Base-by-base conservation (phyloP, 495 filamentous ascomycete genomes). In the Bacidia gigantensis region DNA sequence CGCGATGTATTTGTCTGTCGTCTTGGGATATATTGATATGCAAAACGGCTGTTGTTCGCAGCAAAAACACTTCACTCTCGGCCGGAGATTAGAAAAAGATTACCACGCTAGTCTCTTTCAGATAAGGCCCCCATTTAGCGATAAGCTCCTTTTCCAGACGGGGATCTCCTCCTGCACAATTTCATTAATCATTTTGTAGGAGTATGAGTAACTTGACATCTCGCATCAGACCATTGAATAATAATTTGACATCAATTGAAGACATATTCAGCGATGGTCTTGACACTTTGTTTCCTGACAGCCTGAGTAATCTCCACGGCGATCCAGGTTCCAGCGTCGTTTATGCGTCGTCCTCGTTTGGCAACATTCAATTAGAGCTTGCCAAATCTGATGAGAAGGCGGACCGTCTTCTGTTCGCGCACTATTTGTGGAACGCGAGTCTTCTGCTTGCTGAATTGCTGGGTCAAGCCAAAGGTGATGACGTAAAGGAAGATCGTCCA, bases 401-500 rank as follows among this genome's bases (percentile, higher is more conserved):
- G 38, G 76, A 76, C 14, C 64, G 82, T 50, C 69, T 65, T 39
- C 73, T 92, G 35, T 94, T 89, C 63, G 81, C 81, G 29, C 89
- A 94, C 64, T 84, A 85, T 63, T 66, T 95, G 3, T 95, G 89
- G 89, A 93, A 90, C 62, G 72, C 86, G n/a, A 80, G 74, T 0
- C 67, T 90, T 56, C 69, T 82, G 50, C 70, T 89, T 44, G 84
- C 83, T 1, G 84, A 86, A 62, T 68, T 81, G 11, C 68, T 92
- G 10, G 80, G 84, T 59, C 67, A 56, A 23, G 64, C 63, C 11
- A 62, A 58, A 52, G 56, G 52, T 35, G 42, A 42, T 7, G 58
- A 39, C 2, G 55, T 47, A 41, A 50, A 18, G 35, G 49, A 39
- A 55, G 60, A 46, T 52, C 54, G 48, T 23, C 21, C 9, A 40